Base-by-base conservation (phyloP, 2,329 filamentous ascomycete genomes). In the Ascosphaera apis region DNA sequence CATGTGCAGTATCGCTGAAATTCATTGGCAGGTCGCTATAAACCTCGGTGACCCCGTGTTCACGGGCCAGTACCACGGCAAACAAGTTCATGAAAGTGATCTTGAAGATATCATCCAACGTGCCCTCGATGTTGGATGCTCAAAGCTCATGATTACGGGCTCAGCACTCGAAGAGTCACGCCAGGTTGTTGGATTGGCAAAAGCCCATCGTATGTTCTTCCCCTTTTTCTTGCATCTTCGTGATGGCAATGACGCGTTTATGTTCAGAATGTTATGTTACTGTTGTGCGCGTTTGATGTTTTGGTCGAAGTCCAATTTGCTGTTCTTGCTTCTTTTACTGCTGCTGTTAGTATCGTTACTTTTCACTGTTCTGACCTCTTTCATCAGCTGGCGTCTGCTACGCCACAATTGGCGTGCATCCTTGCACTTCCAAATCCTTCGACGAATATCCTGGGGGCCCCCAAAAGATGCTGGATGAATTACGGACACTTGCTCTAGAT, bases 11-110 rank as follows among this genome's bases (percentile, higher is more conserved):
- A 16, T 15, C 33, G 15, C 15, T 19, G 9, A 12, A 2, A 11
- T 32, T 17, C 32, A 36, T 13, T 19, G 7, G 27, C 45, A 76
- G 69, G 69, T 98, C 49, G 88, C 86, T 39, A 93, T 98, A 63
- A 98, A 98, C 55, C 68, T 98, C 37, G 79, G 84, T 36, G 88
- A 98, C 50, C 79, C 80, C 36, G 81, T 93, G 40, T 98, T 86
- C 55, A 69, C 71, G 33, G 88, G 88, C 35, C 57, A 69, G 31
- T 91, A 95, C 51, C 76, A 91, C 50, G 81, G 80, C 48, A 83
- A 74, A 41, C 66, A 79, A 48, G 62, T 62, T 34, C 57, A 61
- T 39, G 53, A 60, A 25, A 47, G 52, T 45, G 58, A 61, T 37
- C 42, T 60, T 16, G 47, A 53, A 28, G 75, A 72, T 43, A 79